These are phyloP conservation scores for Fusarium acutatum DNA, from an alignment of 2,329 filamentous ascomycete species.

Conservation along the genomic window DNA sequence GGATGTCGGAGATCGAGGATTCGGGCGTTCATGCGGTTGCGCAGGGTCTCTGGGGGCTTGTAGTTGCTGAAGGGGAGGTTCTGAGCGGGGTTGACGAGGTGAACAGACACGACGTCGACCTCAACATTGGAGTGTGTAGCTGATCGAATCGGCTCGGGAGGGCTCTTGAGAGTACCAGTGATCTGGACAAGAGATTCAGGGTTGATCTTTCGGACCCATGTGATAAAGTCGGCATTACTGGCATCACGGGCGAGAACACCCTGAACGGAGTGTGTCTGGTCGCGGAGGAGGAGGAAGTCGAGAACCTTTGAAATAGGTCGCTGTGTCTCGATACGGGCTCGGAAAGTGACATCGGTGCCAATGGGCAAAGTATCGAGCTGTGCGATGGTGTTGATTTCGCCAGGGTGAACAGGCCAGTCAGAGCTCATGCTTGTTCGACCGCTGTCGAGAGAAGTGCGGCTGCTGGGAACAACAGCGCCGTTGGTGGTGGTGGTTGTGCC, in stretches of 20 bases:
- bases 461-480: constrained; percentile 25
- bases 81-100: constrained; percentile 61
- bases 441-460: constrained; percentile 48
- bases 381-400: constrained; percentile 50
- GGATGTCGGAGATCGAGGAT: constrained; percentile 88
- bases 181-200: constrained; percentile 82
- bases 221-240: constrained; percentile 74
- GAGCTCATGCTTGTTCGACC: constrained; percentile 48
- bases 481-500: constrained; percentile 18
- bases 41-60: constrained; percentile 70
- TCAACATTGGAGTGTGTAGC: constrained; percentile 81
- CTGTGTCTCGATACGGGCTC: constrained; percentile 64
- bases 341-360: constrained; percentile 53
- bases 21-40: constrained; percentile 79
- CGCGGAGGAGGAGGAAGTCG: constrained; percentile 86
- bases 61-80: constrained; percentile 62
- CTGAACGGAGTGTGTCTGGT: constrained; percentile 84
- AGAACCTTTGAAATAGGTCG: constrained; percentile 83
- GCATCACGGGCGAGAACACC: constrained; percentile 69
- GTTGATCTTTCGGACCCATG: constrained; percentile 86
- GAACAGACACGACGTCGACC: constrained; percentile 69
- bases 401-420: constrained; percentile 52
- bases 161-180: constrained; percentile 75
- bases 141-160: constrained; percentile 77
- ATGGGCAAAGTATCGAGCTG: constrained; percentile 49